Conservation (phyloP, 2,329 filamentous ascomycete species). For the Trichocomaceae sp. region DNA sequence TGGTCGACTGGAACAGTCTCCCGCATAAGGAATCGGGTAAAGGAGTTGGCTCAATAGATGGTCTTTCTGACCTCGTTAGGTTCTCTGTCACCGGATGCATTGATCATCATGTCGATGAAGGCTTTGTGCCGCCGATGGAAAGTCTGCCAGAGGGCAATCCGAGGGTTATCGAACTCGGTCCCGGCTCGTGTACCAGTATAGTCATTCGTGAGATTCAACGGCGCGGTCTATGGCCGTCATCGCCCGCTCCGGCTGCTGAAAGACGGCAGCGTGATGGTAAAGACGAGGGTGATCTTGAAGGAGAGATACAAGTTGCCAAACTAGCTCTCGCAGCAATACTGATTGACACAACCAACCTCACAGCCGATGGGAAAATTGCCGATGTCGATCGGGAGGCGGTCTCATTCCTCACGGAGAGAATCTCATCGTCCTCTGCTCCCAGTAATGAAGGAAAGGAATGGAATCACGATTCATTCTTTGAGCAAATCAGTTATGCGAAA, state of each 20-base stretch:
- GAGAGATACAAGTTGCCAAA: slow-evolving; percentile 28
- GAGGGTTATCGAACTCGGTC: slow-evolving; percentile 46
- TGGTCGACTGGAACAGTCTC: slow-evolving; percentile 44
- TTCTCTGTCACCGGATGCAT: slow-evolving; percentile 48
- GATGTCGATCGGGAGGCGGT: slow-evolving; percentile 46
- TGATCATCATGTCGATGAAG: slow-evolving; percentile 58
- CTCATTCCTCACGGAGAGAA: slow-evolving; percentile 47
- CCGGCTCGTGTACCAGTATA: slow-evolving; percentile 55
- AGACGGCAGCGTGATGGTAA: slow-evolving; percentile 2
- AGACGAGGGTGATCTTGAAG: slow-evolving; percentile 38
- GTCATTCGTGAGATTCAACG: slow-evolving; percentile 46
- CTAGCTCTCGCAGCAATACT: slow-evolving; percentile 39
- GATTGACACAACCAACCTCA: slow-evolving; percentile 41
- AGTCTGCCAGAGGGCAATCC: slow-evolving; percentile 37
- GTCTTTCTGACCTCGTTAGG: slow-evolving; percentile 37
- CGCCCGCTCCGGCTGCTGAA: neutral
- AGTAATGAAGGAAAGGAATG: slow-evolving; percentile 26
- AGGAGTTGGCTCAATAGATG: slow-evolving; percentile 42
- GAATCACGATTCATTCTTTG: slow-evolving; percentile 46
- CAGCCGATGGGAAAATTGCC: slow-evolving; percentile 39
- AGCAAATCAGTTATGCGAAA: slow-evolving; percentile 49
- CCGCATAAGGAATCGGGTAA: slow-evolving; percentile 40
- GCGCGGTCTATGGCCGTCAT: slow-evolving; percentile 36
- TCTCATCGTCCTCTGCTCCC: slow-evolving; percentile 27
- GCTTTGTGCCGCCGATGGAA: slow-evolving; percentile 39